Conservation (phyloP, 2,329 filamentous ascomycete species). For the Fusarium hainanense region DNA sequence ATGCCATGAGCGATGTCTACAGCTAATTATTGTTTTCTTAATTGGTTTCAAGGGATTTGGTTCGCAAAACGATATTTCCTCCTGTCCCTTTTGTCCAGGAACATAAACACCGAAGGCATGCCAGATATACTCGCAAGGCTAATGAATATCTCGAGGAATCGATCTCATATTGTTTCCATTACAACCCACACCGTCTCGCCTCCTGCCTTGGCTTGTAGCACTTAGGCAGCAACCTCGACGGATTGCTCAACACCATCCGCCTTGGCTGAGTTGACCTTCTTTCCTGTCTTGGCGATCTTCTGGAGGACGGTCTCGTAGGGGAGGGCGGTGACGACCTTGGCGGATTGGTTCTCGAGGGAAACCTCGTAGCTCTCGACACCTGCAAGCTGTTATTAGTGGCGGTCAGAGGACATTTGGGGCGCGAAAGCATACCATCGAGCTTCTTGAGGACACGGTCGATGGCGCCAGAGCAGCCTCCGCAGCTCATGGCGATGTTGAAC, state of each 20-base stretch:
- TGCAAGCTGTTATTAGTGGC: slow-evolving; percentile 52
- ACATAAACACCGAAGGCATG: slow-evolving; percentile 38
- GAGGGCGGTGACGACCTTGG: slow-evolving; percentile 77
- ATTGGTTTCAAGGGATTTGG: slow-evolving; percentile 22
- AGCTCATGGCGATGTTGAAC: slow-evolving; percentile 94
- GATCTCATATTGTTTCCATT: slow-evolving; percentile 6
- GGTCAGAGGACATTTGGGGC: not conserved
- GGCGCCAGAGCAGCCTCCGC: slow-evolving; percentile 94
- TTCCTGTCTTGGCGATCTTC: slow-evolving; percentile 95
- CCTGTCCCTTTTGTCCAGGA: slow-evolving; percentile 27
- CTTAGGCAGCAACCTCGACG: slow-evolving; percentile 56
- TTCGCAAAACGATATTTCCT: slow-evolving; percentile 30
- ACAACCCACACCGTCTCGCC: slow-evolving; percentile 1
- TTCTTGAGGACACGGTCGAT: slow-evolving; percentile 92
- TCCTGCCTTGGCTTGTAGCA: not conserved
- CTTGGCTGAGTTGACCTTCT: slow-evolving; percentile 83
- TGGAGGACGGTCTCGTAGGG: slow-evolving; percentile 83
- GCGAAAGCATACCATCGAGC: slow-evolving; percentile 75
- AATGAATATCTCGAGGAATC: slow-evolving; percentile 30
- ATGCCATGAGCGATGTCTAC: not conserved
- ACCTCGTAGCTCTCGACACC: slow-evolving; percentile 90
- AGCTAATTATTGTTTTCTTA: slow-evolving; percentile 2
- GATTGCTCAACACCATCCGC: slow-evolving; percentile 72
- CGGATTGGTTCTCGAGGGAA: slow-evolving; percentile 86
- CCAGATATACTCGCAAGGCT: slow-evolving; percentile 34